Conservation (phyloP, 2,329 filamentous ascomycete genomes). For the Phialocephala sp. region DNA sequence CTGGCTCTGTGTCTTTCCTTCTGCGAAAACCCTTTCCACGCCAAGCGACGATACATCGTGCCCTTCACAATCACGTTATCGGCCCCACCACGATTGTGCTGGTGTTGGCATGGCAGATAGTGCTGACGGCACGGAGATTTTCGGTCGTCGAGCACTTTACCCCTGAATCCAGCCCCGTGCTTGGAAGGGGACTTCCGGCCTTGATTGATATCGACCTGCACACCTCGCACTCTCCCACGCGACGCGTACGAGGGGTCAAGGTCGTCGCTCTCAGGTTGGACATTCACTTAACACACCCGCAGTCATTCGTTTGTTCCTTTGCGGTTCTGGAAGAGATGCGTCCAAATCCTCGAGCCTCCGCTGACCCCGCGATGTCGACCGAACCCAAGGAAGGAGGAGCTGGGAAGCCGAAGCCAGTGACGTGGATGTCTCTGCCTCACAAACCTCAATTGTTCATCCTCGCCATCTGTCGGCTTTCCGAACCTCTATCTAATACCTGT, state of each 20-base stretch:
- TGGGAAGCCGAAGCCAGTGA: conserved; percentile 47
- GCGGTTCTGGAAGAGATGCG: neutral
- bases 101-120: neutral
- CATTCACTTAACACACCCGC: neutral
- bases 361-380: conserved; percentile 13
- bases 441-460: conserved; percentile 81
- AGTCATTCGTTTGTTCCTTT: conserved; percentile 6
- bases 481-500: conserved; percentile 74
- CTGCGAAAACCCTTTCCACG: neutral
- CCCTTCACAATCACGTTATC: neutral
- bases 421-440: conserved; percentile 75
- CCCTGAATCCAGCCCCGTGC: conserved; percentile 1
- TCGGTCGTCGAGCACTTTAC: neutral
- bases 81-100: neutral
- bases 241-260: conserved; percentile 1
- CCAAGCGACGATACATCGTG: neutral
- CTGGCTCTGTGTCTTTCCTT: neutral
- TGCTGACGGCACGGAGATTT: neutral
- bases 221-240: neutral
- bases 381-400: neutral
- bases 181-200: neutral
- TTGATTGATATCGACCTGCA: neutral
- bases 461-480: conserved; percentile 78
- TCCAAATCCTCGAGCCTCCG: conserved; percentile 2
- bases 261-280: neutral